These are phyloP conservation scores for Rhodofomes roseus DNA, from an alignment of 1,284 basidiomycete species.

Conservation along the genomic window DNA sequence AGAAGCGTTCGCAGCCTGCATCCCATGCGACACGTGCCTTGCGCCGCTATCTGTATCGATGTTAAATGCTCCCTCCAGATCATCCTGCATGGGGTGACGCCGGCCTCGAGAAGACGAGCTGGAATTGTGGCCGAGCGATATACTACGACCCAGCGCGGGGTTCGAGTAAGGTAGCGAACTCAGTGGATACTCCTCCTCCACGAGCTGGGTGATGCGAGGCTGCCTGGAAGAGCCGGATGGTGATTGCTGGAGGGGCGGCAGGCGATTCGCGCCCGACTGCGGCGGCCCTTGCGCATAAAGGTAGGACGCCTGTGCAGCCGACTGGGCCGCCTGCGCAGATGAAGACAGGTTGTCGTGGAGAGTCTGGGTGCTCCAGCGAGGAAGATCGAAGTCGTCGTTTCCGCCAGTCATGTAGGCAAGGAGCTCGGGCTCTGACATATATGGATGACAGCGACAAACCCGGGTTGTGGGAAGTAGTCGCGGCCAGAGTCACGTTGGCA, in stretches of 20 bases:
- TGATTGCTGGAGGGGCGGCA: constrained; percentile 29
- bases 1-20: constrained; percentile 33
- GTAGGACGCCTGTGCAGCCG: constrained; percentile 45
- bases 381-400: constrained; percentile 70
- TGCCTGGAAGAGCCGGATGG: constrained; percentile 43
- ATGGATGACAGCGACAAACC: constrained; percentile 7
- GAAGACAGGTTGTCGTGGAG: constrained; percentile 59
- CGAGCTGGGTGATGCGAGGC: constrained; percentile 58
- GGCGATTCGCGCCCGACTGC: constrained; percentile 23
- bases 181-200: constrained; percentile 53
- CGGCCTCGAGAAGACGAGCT: constrained; percentile 32
- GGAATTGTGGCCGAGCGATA: constrained; percentile 49
- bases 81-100: constrained; percentile 50
- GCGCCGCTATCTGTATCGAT: constrained; percentile 41
- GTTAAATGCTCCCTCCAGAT: constrained; percentile 66
- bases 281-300: constrained; percentile 42
- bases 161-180: constrained; percentile 50
- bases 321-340: constrained; percentile 55
- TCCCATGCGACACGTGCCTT: constrained; percentile 34
- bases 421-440: constrained; percentile 50
- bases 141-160: constrained; percentile 54
- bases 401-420: constrained; percentile 47
- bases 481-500: constrained; percentile 4
- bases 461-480: constrained; percentile 7
- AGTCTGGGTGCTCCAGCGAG: constrained; percentile 72